Evolutionary conservation across 1,284 basidiomycete genomes (phyloP), one percentile per base, ranked within the genome.

Genomic region (Inonotus hispidus): DNA sequence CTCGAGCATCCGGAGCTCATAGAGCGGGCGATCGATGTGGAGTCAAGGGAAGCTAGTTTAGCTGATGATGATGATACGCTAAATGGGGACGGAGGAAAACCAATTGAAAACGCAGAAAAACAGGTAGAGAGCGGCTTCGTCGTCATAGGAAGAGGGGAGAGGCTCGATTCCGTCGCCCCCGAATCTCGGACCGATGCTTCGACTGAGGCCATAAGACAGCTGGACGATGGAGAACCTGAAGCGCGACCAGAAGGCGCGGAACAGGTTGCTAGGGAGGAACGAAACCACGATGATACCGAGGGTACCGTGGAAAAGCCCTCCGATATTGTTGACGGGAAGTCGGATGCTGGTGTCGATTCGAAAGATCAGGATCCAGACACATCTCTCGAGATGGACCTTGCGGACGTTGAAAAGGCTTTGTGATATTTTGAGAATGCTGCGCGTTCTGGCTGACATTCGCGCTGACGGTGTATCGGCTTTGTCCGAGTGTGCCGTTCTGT

Each of bases 371-470:
- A 56, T 29, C 46, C 53, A 14, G 49, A 61, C 41, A 25, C 41
- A 11, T 56, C 59, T 13, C 25, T 61, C 16, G 59, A 61, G 25
- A 47, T 46, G 27, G 59, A 56, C 38, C 32, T 56, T 32, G 53
- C 37, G 7, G 59, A 61, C 25, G 59, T 61, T n/a, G 59, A 61
- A 27, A 61, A 56, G 21, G 59, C 37, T 14, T 45, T 61, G 32
- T 13, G 32, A 14, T 43, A 57, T 5, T 57, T 43, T n/a, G 49
- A 7, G 16, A 21, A 19, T 21, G 4, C 41, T 14, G 41, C 41
- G 7, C 1, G 16, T 16, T 19, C 16, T 5, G 41, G 19, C 19
- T 43, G 14, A 43, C 16, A 16, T 43, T 14, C 41, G 2, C 41
- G 2, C 5, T n/a, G 7, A 7, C 41, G 32, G 3, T 32, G 32